A percentile compares a stretch with the other conserved stretches of the same genome.
These are phyloP conservation scores for Cyberlindnera galapagoensis DNA, from an alignment of 805 yeast species.

Conservation along the genomic window DNA sequence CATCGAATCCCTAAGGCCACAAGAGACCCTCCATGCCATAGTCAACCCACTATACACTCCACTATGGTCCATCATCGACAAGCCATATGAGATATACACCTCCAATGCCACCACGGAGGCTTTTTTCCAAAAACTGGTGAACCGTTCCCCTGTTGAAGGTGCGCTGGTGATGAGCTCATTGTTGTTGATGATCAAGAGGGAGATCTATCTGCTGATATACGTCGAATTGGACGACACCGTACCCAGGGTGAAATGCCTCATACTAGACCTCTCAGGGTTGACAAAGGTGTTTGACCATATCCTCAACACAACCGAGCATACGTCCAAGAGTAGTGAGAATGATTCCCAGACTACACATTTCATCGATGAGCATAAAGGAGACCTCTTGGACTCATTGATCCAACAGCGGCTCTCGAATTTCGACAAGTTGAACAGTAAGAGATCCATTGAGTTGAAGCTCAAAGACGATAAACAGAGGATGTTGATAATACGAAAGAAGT, in stretches of 20 bases:
- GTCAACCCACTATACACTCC: constrained; percentile 20
- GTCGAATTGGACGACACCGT: constrained; percentile 8
- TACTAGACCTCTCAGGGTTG: constrained; percentile 15
- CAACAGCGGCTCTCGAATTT: constrained; percentile 12
- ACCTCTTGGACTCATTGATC: constrained; percentile 19
- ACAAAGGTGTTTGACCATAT: no score
- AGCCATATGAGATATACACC: constrained; percentile 22
- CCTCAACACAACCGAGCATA: constrained; percentile 7
- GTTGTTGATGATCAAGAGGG: constrained; percentile 8
- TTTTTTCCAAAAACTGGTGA: constrained; percentile 13
- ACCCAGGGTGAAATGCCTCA: constrained; percentile 15
- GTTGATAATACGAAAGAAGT: constrained; percentile 12
- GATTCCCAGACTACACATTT: constrained; percentile 6
- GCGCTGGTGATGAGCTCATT: no score
- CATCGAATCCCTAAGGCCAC: constrained; percentile 5
- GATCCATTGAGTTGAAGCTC: constrained; percentile 13
- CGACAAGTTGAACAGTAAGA: constrained; percentile 13
- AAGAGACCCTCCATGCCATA: constrained; percentile 11
- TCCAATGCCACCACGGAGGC: constrained; percentile 8
- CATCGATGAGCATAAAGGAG: constrained; percentile 22
- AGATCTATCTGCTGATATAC: constrained; percentile 16
- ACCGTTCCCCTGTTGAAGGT: constrained; percentile 11
- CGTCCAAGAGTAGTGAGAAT: constrained; percentile 4
- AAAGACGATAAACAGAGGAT: constrained; percentile 17
- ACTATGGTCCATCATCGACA: constrained; percentile 22